Evolutionary conservation across 179 eudicot species (phyloP).

Genomic region (Heliamphora pulchella): DNA sequence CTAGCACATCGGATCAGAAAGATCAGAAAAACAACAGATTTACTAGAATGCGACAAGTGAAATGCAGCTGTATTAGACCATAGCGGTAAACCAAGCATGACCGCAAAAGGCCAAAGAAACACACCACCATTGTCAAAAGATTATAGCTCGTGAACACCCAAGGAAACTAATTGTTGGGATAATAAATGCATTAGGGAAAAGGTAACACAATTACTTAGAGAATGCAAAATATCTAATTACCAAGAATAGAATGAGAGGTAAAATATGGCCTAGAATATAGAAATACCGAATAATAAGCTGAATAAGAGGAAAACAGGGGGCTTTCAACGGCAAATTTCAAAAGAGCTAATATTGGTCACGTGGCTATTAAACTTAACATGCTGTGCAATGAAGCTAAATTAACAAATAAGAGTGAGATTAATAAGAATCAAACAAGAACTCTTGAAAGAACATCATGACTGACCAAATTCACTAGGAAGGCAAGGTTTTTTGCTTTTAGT

Average conservation of each 20-base stretch:
- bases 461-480: neutral
- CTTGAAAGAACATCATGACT: neutral
- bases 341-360: too few relatives aligned
- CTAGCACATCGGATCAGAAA: slow-evolving; percentile 1
- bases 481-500: neutral
- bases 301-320: too few relatives aligned
- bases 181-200: neutral
- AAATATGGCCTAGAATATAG: neutral
- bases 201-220: neutral
- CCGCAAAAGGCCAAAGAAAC: slow-evolving; percentile 1
- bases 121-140: neutral
- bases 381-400: neutral
- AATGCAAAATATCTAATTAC: neutral
- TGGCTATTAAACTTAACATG: neutral
- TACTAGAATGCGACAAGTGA: neutral
- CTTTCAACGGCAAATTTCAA: too few relatives aligned
- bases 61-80: neutral
- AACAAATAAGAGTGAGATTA: neutral
- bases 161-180: neutral
- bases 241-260: neutral
- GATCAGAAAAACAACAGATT: neutral
- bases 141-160: neutral
- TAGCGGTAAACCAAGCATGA: neutral
- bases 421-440: neutral
- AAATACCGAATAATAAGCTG: neutral